Base-by-base conservation (phyloP, 306 rosid genomes). In the Vigna reflexopilosa region DNA sequence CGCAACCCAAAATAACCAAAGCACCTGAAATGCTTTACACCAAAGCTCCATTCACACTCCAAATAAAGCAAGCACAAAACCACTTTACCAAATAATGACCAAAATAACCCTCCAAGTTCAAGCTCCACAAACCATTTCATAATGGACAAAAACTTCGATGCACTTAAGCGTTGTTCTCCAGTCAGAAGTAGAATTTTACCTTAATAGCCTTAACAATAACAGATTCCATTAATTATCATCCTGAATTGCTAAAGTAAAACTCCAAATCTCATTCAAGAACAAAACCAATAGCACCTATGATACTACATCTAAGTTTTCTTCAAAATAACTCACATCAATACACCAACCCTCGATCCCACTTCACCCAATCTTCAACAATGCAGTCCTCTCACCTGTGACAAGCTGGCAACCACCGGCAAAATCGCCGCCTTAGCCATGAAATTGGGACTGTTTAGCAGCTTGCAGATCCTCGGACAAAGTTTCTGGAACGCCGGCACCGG, bases 381-480 rank as follows among this genome's bases (percentile, higher is more conserved):
- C 2, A 49, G 26, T 0, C 47, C 45, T 9, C 63, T 68, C 58
- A 67, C 99, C 99, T 91, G 96, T 11, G 98, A 93, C 78, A 96
- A 87, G 57, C 88, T 89, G 17, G 91, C 84, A 55, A 96, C 94
- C 63, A 96, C 96, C 4, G 97, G 90, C 71, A 96, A 81, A 71
- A 96, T 87, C 7, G 99, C 80, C 30, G 94, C 89, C 69, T 90
- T 96, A 1, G 96, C 91, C 88, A 88, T 77, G 77, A 96, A 93
- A 80, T 96, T 91, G 17, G 97, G 96, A 70, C 81, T 91, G 73
- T 82, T 90, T 34, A 96, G 89, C 75, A 96, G 71, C 85, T 93
- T 93, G 80, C 90, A 96, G 87, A 96, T 93, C 97, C 92, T 93
- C 1, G 96, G 97, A 76, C 98, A 96, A 3, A 96, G 88, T 89